These are phyloP conservation scores for Fusarium keratoplasticum DNA, from an alignment of 2,329 filamentous ascomycete species.

Conservation along the genomic window DNA sequence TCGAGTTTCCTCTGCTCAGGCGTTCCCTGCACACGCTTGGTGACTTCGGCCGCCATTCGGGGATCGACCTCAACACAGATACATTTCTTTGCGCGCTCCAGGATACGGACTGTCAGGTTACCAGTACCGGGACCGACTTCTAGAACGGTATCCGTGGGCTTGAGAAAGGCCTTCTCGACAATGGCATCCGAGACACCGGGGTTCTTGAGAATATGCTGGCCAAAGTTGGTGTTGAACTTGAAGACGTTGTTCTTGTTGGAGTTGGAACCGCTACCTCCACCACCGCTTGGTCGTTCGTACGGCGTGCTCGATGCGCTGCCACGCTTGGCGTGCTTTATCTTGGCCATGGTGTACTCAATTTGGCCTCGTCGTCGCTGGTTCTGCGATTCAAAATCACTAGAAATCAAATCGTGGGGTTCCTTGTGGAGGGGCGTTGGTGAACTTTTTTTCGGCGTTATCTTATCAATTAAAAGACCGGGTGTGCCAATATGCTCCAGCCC, in stretches of 20 bases:
- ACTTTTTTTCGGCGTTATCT: conserved; percentile 38
- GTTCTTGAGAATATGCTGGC: conserved; percentile 92
- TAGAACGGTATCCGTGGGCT: conserved; percentile 89
- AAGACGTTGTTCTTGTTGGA: conserved; percentile 83
- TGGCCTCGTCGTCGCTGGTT: conserved; percentile 2
- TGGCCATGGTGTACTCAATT: conserved; percentile 59
- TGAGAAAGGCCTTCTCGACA: conserved; percentile 81
- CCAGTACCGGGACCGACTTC: conserved; percentile 93
- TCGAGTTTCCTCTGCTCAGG: conserved; percentile 87
- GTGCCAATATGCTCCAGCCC: not conserved
- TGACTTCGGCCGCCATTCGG: conserved; percentile 94
- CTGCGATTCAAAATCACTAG: conserved; percentile 2
- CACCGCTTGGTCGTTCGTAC: conserved; percentile 55
- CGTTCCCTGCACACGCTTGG: conserved; percentile 91
- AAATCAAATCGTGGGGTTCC: not conserved
- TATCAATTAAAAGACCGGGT: conserved; percentile 16
- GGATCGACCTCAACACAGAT: conserved; percentile 95
- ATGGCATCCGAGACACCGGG: conserved; percentile 83
- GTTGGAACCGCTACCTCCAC: conserved; percentile 29
- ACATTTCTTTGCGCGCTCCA: conserved; percentile 84
- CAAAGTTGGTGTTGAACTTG: conserved; percentile 94
- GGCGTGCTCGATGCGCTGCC: conserved; percentile 57
- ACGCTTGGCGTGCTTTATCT: conserved; percentile 65
- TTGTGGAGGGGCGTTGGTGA: conserved; percentile 38
- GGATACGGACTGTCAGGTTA: conserved; percentile 88